Evolutionary conservation across 129 eudicot genomes (phyloP), one percentile per base, ranked within the genome.

Genomic region (Rutidosis leptorrhynchoides): DNA sequence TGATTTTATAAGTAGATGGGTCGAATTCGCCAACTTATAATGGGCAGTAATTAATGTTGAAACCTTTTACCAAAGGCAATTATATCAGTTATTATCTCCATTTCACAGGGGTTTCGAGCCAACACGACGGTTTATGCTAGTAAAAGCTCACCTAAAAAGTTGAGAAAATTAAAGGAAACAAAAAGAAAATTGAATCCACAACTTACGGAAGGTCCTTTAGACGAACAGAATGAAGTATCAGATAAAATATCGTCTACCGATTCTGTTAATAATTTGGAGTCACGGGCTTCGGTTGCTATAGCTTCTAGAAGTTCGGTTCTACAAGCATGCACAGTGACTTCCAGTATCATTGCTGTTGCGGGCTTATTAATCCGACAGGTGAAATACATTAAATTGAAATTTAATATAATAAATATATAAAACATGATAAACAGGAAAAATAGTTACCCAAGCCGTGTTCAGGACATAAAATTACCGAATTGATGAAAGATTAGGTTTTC

Each of bases 281-380:
- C 73, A 46, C 70, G 20, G 67, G 68, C 33, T 70, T 68, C 83
- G 10, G 48, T 62, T 62, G 16, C 68, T 26, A 58, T 77, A 25
- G 86, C 96, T 56, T 85, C 98, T 6, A 85, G 98, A 76, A 55
- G 67, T 67, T 70, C 82, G 65, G 98, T 92, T 81, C 87, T 92
- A 72, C 89, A 82, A 74, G 95, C 96, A 24, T 92, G 98, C 85
- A 83, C 80, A 16, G 55, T 78, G 37, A 88, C 96, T 54, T 92
- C 95, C 72, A 81, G 74, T 54, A 58, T 85, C 45, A 85, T 92
- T 22, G 90, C 85, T 66, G 80, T 78, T 28, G 26, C 72, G 48
- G 96, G 96, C 42, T 75, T 88, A 71, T 22, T 78, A 53, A 78
- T 92, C 67, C 83, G 96, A 68, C 96, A 88, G 98, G 98, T 92